Evolutionary conservation across 257 asterid genomes (phyloP), one percentile per base, ranked within the genome.

Genomic region (Henckelia pumila): DNA sequence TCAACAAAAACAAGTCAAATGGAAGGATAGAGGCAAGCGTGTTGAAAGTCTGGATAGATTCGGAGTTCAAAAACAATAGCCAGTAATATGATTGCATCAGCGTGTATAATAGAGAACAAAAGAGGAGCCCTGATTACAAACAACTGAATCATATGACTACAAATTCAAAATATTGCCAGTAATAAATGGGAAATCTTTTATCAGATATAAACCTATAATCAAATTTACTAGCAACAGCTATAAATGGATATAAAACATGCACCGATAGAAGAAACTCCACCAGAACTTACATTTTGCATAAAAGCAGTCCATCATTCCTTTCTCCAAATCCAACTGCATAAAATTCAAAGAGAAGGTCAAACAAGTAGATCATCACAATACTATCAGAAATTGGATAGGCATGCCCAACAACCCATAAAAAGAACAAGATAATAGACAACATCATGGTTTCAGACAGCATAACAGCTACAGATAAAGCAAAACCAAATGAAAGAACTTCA

Each of bases 301-400:
- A 66, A 94, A 85, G 88, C 99, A 94, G 71, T 94, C 96, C 97
- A 94, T 85, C 99, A 94, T 94, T 33, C 84, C 99, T 71, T 91
- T 91, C 95, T 84, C 93, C 85, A 94, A 72, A 78, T 91, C 96
- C 88, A 94, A 82, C 99, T 91, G 76, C 86, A 78, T 61, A 70
- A 49, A 10, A 62, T 64, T 60, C 55, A 61, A 63, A 23, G 65
- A 56, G 60, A 55, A 35, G 29, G 23, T 53, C 7, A 37, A 35
- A 25, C 9, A 28, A 40, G 44, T n/a, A 57, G 24, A 59, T 2
- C 53, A 10, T 25, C 28, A 33, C 29, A 59, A 40, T 33, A 14
- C 21, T 61, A 25, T 25, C 3, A 25, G 26, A 25, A 24, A 49
- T 2, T 25, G 10, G 20, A 30, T 40, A 11, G 50, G 6, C 2